Evolutionary conservation across 2,329 filamentous ascomycete genomes (phyloP).

Genomic region (Aspergillus pseudoviridinutans): DNA sequence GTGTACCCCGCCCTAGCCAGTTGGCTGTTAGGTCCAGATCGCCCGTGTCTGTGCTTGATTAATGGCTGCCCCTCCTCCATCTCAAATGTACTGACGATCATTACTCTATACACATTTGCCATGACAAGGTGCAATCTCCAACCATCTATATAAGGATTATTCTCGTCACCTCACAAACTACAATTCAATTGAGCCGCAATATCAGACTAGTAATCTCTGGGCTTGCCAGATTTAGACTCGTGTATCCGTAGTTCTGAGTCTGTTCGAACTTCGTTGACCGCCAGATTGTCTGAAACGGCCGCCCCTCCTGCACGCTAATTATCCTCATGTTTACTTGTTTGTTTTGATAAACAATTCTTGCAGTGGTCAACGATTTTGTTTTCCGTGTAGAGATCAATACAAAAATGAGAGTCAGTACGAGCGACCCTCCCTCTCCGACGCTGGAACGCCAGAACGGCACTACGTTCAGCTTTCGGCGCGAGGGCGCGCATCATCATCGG

Average conservation of each 20-base stretch:
- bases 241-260: not conserved
- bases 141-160: not conserved
- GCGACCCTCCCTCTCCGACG: conserved; percentile 26
- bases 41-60: not conserved
- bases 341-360: not conserved
- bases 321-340: not conserved
- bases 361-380: not conserved
- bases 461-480: conserved; percentile 15
- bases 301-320: not conserved
- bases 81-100: too few species aligned
- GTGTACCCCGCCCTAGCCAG: not conserved
- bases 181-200: not conserved
- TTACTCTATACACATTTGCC: not conserved
- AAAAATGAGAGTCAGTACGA: conserved; percentile 28
- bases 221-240: not conserved
- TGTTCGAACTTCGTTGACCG: not conserved
- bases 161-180: not conserved
- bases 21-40: not conserved
- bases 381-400: not conserved
- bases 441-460: conserved; percentile 29
- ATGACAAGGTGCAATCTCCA: not conserved
- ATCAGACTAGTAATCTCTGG: not conserved
- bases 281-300: not conserved
- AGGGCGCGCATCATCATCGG: conserved; percentile 14
- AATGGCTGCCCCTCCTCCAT: not conserved